Percentiles rank a stretch among this genome's conserved stretches.
Conservation (phyloP, 2,329 filamentous ascomycete species). For the Incumbomyces delicatus region DNA sequence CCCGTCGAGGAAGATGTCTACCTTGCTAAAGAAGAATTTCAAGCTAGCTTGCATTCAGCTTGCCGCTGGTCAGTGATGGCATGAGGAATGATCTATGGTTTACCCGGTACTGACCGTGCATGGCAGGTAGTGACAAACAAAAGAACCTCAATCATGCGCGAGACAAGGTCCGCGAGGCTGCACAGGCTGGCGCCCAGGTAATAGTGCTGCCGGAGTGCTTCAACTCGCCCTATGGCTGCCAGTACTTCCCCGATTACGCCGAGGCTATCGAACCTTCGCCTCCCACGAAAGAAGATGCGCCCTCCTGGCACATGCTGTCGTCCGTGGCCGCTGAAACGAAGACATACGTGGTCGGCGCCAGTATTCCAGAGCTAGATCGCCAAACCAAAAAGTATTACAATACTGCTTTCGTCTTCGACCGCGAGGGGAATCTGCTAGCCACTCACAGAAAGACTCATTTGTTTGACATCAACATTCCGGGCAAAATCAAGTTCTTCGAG, state of each 20-base stretch:
- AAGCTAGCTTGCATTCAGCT: slow-evolving; percentile 77
- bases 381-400: slow-evolving; percentile 72
- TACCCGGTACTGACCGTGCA: neutral
- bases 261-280: slow-evolving; percentile 76
- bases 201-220: slow-evolving; percentile 97
- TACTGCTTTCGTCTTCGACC: slow-evolving; percentile 74
- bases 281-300: slow-evolving; percentile 58
- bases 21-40: slow-evolving; percentile 62
- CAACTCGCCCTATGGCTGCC: slow-evolving; percentile 91
- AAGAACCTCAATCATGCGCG: slow-evolving; percentile 75
- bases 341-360: slow-evolving; percentile 79
- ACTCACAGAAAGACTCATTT: slow-evolving; percentile 90
- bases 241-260: slow-evolving; percentile 85
- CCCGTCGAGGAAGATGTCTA: slow-evolving; percentile 32
- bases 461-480: slow-evolving; percentile 96
- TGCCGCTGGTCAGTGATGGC: slow-evolving; percentile 48
- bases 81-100: neutral
- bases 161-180: slow-evolving; percentile 72
- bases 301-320: slow-evolving; percentile 76
- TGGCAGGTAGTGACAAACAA: slow-evolving; percentile 63
- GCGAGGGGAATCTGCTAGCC: slow-evolving; percentile 67
- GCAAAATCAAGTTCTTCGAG: slow-evolving; percentile 84
- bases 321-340: slow-evolving; percentile 67
- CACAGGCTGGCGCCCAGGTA: slow-evolving; percentile 64
- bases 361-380: slow-evolving; percentile 72